These are phyloP conservation scores for Cordyceps farinosa DNA, from an alignment of 2,329 filamentous ascomycete species.

Conservation along the genomic window DNA sequence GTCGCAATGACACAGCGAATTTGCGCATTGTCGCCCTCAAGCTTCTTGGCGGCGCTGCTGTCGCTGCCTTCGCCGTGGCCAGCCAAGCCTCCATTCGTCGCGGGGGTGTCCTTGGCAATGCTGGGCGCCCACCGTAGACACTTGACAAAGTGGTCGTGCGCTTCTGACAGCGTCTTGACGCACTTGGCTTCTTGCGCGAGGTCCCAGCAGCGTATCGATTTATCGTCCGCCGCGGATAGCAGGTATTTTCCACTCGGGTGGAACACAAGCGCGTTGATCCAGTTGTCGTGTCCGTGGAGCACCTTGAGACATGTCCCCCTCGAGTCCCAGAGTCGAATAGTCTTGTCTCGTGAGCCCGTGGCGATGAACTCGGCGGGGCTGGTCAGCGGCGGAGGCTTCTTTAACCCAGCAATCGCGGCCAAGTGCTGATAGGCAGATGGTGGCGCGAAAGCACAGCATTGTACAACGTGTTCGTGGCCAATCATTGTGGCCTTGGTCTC, in stretches of 20 bases:
- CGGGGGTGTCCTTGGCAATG: slow-evolving; percentile 57
- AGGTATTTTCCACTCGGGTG: slow-evolving; percentile 91
- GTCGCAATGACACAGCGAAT: slow-evolving; percentile 83
- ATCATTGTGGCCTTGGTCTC: slow-evolving; percentile 77
- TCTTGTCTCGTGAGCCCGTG: slow-evolving; percentile 85
- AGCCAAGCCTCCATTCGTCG: slow-evolving; percentile 22
- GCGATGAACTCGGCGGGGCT: slow-evolving; percentile 85
- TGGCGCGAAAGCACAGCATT: slow-evolving; percentile 85
- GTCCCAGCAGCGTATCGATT: slow-evolving; percentile 92
- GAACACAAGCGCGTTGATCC: slow-evolving; percentile 82
- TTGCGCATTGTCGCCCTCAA: slow-evolving; percentile 50
- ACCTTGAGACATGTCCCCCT: slow-evolving; percentile 82
- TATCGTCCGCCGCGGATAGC: slow-evolving; percentile 82
- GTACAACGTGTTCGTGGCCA: slow-evolving; percentile 81
- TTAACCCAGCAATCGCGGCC: slow-evolving; percentile 72
- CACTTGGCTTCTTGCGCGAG: slow-evolving; percentile 84
- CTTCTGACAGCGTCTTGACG: slow-evolving; percentile 74
- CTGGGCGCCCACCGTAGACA: slow-evolving; percentile 85
- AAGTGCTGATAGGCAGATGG: slow-evolving; percentile 74
- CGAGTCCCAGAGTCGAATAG: slow-evolving; percentile 84
- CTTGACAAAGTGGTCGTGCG: slow-evolving; percentile 80
- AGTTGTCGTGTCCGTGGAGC: slow-evolving; percentile 86
- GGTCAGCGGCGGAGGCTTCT: slow-evolving; percentile 70
- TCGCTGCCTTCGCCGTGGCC: slow-evolving; percentile 29
- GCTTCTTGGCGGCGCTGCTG: slow-evolving; percentile 45